Base-by-base conservation (phyloP, 169 alveolate genomes). In the Ichthyophthirius multifiliis region DNA sequence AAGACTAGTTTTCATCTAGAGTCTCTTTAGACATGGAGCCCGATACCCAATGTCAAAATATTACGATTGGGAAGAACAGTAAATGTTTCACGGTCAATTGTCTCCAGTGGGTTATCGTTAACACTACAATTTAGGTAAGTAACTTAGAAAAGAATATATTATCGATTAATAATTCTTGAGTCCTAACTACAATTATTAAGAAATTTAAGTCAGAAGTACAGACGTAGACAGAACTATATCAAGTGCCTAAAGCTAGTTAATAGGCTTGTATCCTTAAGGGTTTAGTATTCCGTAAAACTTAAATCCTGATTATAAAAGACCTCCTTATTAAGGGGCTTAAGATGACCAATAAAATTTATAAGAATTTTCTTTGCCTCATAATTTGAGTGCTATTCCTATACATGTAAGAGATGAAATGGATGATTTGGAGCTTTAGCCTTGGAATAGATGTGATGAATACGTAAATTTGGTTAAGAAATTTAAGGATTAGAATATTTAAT, bases 231-330 rank as follows among this genome's bases (percentile, higher is more conserved):
- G 90, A 16, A 78, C 90, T 5, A 55, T 78, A 0, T 30, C 37
- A 63, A 84, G 90, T 44, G 83, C 81, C 1, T 13, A 64, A 18
- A 18, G 78, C 31, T 76, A 84, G n/a, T 63, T 84, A 46, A 31
- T 65, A 32, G 90, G 90, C 0, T 23, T 84, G 18, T 78, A 67
- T 62, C 90, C 90, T 27, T 27, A 41, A 73, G 15, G 34, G 10
- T 55, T 55, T 6, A 39, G 71, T 55, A 39, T 55, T 55, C 71
- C 71, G 9, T 4, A 55, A 55, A 55, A 55, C 31, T 55, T 55
- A 55, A 34, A 34, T 55, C 13, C 12, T 15, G 31, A 55, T 23
- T 55, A 55, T 9, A 55, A 34, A 27, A 27, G 9, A 16, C 71
- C 71, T 15, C 71, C 71, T 55, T 55, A 15, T 20, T 55, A 27